Evolutionary conservation across 352 stramenopile species (phyloP), one percentile per base, ranked within the genome.

Genomic region (Globisporangium polare): DNA sequence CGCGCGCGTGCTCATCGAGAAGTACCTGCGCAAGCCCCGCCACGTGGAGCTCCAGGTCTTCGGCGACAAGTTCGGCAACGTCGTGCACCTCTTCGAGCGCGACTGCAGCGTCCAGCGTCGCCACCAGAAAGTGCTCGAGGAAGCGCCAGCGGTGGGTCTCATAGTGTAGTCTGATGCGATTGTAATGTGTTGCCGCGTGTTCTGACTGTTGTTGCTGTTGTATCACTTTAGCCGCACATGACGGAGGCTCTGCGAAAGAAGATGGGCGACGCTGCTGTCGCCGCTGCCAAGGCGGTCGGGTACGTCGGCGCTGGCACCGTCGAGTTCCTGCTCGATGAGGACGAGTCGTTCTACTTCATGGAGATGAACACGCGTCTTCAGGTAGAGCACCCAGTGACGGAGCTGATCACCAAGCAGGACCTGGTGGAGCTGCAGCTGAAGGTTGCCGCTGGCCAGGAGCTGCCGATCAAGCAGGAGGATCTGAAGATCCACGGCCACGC

Each of bases 351-450:
- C 63, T 98, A 97, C 67, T 98, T 98, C 61, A 96, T 98, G 87
- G 94, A 98, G 68, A 98, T 98, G 91, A 98, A 98, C 83, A 98
- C 93, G 37, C 90, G 93, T 24, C 73, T 98, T n/a, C 93, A 98
- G 74, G 93, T 98, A 17, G 89, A 98, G 66, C 92, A 98, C 63
- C 89, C 88, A 0, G 89, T 98, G 41, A 97, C 92, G 5, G 91
- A 98, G 75, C 81, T 96, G 56, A 92, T 98, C 68, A 97, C 88
- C 0, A 69, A 86, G 49, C 80, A 89, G 61, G 88, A 96, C 62
- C 64, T 96, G 26, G 94, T 98, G 13, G 96, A 99, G 80, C 90
- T 95, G 67, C 93, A 98, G 76, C 72, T 99, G 24, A 92, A 95
- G 29, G 89, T 99, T 20, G 94, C 96, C 20, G 83, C 92, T 20